phyloP scores from a whole-genome alignment of 345 rosid species.

The Turritis glabra region DNA sequence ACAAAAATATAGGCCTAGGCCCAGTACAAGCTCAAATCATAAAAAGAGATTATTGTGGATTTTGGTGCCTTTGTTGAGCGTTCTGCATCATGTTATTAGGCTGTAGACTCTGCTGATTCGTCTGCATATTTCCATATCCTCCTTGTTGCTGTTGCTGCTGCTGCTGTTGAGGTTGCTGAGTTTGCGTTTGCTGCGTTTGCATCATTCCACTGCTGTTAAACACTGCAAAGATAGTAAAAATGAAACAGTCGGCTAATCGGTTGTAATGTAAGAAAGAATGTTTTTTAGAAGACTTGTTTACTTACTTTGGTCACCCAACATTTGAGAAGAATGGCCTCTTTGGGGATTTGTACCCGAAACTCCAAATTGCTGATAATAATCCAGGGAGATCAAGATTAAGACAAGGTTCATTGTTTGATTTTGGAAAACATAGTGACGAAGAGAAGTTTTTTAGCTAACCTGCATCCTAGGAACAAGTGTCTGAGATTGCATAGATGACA shows the following conservation, averaged over 20 bases:
- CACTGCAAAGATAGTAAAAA: conserved; percentile 53
- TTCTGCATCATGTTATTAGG: conserved; percentile 75
- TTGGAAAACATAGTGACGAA: neutral
- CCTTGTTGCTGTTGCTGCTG: conserved; percentile 59
- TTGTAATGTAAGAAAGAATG: neutral
- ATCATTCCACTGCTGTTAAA: conserved; percentile 75
- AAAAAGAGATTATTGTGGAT: conserved; percentile 50
- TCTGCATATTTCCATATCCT: conserved; percentile 61
- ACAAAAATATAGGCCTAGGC: neutral
- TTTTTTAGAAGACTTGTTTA: neutral
- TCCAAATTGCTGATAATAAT: conserved; percentile 59
- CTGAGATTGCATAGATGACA: conserved; percentile 78
- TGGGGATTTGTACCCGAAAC: conserved; percentile 72
- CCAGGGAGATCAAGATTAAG: neutral
- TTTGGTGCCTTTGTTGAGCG: conserved; percentile 71
- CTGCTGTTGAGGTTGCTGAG: conserved; percentile 65
- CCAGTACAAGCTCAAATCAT: neutral
- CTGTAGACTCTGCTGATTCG: conserved; percentile 70
- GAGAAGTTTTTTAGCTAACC: conserved; percentile 44
- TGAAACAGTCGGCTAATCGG: neutral
- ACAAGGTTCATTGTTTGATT: neutral
- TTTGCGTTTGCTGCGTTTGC: conserved; percentile 61
- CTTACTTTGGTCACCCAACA: conserved; percentile 79
- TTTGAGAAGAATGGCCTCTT: conserved; percentile 69
- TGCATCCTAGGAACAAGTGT: conserved; percentile 71